Evolutionary conservation across 805 yeast genomes (phyloP), one percentile per base, ranked within the genome.

Genomic region (Lachancea kluyveri): DNA sequence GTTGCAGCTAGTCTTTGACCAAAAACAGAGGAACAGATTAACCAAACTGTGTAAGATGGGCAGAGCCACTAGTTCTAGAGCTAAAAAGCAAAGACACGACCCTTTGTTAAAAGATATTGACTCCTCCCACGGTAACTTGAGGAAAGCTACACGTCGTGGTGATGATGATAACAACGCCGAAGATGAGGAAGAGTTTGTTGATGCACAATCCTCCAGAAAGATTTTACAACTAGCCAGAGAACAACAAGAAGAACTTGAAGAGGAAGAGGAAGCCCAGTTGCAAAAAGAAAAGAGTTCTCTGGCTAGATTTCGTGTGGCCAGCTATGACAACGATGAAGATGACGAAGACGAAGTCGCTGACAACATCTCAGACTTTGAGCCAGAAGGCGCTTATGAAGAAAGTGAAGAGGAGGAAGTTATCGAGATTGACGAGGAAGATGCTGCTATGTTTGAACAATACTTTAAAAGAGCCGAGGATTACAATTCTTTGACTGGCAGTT

Each of bases 161-260:
- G 59, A 62, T 14, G 54, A 61, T 22, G 64, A 60, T 33, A 65
- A 57, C 17, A 64, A 54, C 9, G 58, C 51, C 5, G 70, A 67
- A 37, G 62, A 66, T 21, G 78, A 69, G 16, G 87, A 78, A 28
- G 77, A 70, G 26, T 79, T 63, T 45, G 68, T 92, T 23, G 96
- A 90, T 62, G 82, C 96, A 12, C 67, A 75, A 12, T 64, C 85
- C 18, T 84, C 96, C 1, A 70, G 94, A 58, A 85, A 76, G 60
- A 88, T 92, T 57, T 66, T 92, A 44, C 84, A 82, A 54, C 67
- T 92, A 40, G 99, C 98, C 12, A 78, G 73, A 46, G 90, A 82
- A 49, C 99, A 92, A 63, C 96, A 87, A 59, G 87, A 83, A 26
- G 99, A 92, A 53, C 56, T 88, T 13, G 88, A 76, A 33, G 77